These are phyloP conservation scores for Stropharia rugosoannulata DNA, from an alignment of 768 basidiomycete genomes.

Conservation along the genomic window DNA sequence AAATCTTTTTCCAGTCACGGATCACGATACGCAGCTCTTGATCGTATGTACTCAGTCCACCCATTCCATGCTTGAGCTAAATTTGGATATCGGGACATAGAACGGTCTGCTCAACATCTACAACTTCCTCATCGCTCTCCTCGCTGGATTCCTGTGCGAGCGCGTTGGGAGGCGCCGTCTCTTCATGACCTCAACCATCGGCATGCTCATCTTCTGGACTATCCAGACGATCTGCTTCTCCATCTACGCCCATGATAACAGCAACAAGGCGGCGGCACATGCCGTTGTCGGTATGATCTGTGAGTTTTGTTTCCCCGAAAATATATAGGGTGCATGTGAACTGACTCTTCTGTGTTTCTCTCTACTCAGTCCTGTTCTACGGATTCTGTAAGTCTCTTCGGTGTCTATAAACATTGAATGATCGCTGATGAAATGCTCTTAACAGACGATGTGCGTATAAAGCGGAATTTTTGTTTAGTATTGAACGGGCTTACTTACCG, in stretches of 20 bases:
- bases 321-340: neutral
- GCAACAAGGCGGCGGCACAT: conserved; percentile 46
- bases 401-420: neutral
- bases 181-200: conserved; percentile 46
- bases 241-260: conserved; percentile 34
- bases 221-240: conserved; percentile 55
- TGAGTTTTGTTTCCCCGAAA: conserved; percentile 10
- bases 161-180: conserved; percentile 47
- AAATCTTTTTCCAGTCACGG: conserved; percentile 32
- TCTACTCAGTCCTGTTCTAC: conserved; percentile 27
- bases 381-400: conserved; percentile 27
- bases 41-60: conserved; percentile 26
- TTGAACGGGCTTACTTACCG: neutral
- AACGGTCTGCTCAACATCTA: conserved; percentile 56
- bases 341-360: neutral
- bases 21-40: conserved; percentile 41
- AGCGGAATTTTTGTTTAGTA: neutral
- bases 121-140: conserved; percentile 53
- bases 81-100: conserved; percentile 21
- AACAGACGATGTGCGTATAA: conserved; percentile 23
- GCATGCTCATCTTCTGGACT: conserved; percentile 57
- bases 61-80: neutral
- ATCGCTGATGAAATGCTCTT: neutral
- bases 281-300: conserved; percentile 52
- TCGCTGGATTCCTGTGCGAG: conserved; percentile 49